These are phyloP conservation scores for Arthromyces matolae DNA, from an alignment of 768 basidiomycete species.

Conservation along the genomic window DNA sequence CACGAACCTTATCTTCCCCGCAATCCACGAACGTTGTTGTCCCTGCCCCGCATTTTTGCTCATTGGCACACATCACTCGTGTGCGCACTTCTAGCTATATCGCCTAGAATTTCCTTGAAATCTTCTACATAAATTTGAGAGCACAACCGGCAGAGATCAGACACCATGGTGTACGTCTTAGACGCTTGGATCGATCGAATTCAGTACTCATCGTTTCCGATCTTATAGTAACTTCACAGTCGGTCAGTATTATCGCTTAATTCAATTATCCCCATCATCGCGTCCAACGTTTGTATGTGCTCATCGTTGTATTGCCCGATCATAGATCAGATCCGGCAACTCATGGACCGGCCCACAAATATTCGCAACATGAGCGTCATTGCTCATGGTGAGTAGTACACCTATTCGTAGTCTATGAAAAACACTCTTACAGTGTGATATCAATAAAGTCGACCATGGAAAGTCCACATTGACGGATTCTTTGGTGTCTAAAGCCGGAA, in stretches of 20 bases:
- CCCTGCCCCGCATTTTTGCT: slow-evolving; percentile 9
- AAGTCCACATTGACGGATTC: slow-evolving; percentile 99
- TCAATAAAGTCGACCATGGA: slow-evolving; percentile 88
- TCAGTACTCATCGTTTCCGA: slow-evolving; percentile 28
- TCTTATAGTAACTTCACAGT: slow-evolving; percentile 79
- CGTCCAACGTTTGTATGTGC: not conserved
- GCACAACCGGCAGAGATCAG: slow-evolving; percentile 37
- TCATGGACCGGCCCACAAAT: slow-evolving; percentile 89
- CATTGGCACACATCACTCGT: slow-evolving; percentile 23
- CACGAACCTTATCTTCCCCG: slow-evolving; percentile 33
- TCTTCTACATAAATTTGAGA: slow-evolving; percentile 18
- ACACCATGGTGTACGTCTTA: slow-evolving; percentile 77
- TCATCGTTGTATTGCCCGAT: slow-evolving; percentile 8
- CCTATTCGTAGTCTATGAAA: slow-evolving; percentile 2
- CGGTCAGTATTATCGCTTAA: slow-evolving; percentile 54
- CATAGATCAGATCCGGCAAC: slow-evolving; percentile 78
- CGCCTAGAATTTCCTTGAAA: slow-evolving; percentile 24
- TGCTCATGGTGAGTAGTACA: slow-evolving; percentile 76
- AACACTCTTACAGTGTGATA: slow-evolving; percentile 6
- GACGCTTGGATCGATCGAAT: slow-evolving; percentile 9
- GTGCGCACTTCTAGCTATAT: slow-evolving; percentile 22
- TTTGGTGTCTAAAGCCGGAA: slow-evolving; percentile 98
- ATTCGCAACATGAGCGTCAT: slow-evolving; percentile 96
- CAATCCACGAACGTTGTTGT: slow-evolving; percentile 35
- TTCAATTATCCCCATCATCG: slow-evolving; percentile 1